These are phyloP conservation scores for Didymella exigua DNA, from an alignment of 2,329 filamentous ascomycete genomes.

Conservation along the genomic window DNA sequence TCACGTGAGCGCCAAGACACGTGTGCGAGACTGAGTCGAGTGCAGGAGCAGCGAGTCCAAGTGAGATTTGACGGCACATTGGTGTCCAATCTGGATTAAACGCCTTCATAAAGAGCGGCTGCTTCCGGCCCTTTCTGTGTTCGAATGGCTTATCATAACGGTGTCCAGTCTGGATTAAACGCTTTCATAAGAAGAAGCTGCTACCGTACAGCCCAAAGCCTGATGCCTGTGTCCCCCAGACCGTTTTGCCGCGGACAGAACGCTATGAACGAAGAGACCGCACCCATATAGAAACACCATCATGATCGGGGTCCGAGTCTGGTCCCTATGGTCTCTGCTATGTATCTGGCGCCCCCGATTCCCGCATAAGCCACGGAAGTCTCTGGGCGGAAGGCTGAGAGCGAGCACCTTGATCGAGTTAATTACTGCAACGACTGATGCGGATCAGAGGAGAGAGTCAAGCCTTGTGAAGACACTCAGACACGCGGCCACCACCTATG, in stretches of 20 bases:
- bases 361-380: background rate
- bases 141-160: background rate
- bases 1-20: conserved; percentile 10
- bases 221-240: conserved; percentile 32
- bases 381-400: background rate
- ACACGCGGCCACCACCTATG: conserved; percentile 83
- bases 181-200: conserved; percentile 29
- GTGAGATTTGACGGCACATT: background rate
- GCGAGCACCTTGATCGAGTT: conserved; percentile 1
- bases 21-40: background rate
- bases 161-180: conserved; percentile 17
- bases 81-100: no score
- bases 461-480: conserved; percentile 96
- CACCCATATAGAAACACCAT: conserved; percentile 10
- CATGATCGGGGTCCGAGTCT: background rate
- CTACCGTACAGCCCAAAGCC: conserved; percentile 28
- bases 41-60: background rate
- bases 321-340: conserved; percentile 1
- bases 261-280: conserved; percentile 33
- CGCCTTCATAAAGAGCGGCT: no score
- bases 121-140: background rate
- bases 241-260: conserved; percentile 36
- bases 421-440: conserved; percentile 17
- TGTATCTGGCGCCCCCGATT: background rate
- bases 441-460: conserved; percentile 82